These are phyloP conservation scores for Linaria vulgaris DNA, from an alignment of 257 asterid genomes.

Conservation along the genomic window DNA sequence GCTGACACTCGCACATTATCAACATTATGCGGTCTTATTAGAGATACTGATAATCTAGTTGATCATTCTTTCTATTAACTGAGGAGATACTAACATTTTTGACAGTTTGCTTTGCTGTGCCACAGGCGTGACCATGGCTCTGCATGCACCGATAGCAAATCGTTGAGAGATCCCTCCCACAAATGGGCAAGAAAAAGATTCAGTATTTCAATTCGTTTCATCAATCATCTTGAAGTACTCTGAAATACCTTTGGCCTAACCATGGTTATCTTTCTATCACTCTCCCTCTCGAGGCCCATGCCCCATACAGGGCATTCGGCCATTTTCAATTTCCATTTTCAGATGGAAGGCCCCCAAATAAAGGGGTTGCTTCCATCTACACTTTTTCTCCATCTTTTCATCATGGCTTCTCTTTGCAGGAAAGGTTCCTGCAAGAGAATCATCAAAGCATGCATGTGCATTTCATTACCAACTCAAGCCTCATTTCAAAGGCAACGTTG, in stretches of 20 bases:
- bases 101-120: conserved; percentile 98
- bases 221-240: conserved; percentile 23
- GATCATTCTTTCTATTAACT: background rate
- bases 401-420: conserved; percentile 53
- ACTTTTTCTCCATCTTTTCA: conserved; percentile 22
- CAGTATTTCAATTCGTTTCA: conserved; percentile 35
- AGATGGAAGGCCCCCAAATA: conserved; percentile 43
- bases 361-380: conserved; percentile 49
- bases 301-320: conserved; percentile 34
- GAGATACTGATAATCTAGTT: too few species aligned
- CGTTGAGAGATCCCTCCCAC: conserved; percentile 52
- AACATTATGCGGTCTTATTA: too few species aligned
- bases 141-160: conserved; percentile 67
- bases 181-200: conserved; percentile 34
- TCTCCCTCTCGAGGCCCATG: conserved; percentile 39
- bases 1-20: too few species aligned
- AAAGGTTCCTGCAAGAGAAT: conserved; percentile 68
- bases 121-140: conserved; percentile 79
- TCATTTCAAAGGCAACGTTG: conserved; percentile 37
- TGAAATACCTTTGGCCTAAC: conserved; percentile 77
- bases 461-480: conserved; percentile 43
- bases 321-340: conserved; percentile 28
- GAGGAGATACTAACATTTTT: conserved; percentile 56
- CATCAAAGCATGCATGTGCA: conserved; percentile 54
- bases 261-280: conserved; percentile 65